Evolutionary conservation across 2,329 filamentous ascomycete genomes (phyloP), one percentile per base, ranked within the genome.

Genomic region (Colletotrichum melonis): DNA sequence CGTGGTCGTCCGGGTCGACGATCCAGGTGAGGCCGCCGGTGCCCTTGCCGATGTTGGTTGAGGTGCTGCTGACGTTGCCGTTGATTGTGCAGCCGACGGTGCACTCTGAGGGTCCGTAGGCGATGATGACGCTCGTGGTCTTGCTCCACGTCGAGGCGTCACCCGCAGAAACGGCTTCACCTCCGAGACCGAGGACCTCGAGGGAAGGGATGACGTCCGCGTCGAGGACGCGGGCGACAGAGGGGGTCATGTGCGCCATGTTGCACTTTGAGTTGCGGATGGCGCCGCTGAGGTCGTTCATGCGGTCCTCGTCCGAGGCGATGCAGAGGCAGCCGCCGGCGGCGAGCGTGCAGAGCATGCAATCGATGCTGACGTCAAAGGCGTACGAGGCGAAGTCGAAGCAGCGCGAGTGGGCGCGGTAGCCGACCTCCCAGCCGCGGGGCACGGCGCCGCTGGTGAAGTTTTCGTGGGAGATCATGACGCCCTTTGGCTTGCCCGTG

Each of bases 401-500:
- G 55, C 86, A 84, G 14, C 84, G 81, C 1, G 85, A 86, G 28
- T 81, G 80, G 1, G 80, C 74, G 9, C 79, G 80, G 76, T 87
- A 86, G 24, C 84, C 82, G 28, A 88, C 83, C 5, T 81, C 81
- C 3, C 83, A 78, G 2, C 82, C 83, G 49, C 86, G 81, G 1
- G 85, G 85, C 19, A 85, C 74, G 6, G 85, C 84, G 38, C 86
- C 85, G 59, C 85, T 86, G 35, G 84, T 84, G 71, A 85, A 87
- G 67, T 86, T 86, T 42, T 79, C 81, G 72, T 88, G 87, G 2
- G 84, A 84, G 69, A 88, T 82, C 58, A 91, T 84, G 4, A 92
- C 90, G 26, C 90, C 91, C 81, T 92, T 92, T 1, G 90, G 91
- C 72, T 86, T 87, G 7, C 91, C 90, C 0, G 91, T 92, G 72